phyloP scores from a whole-genome alignment of 176 grass and related monocot species.

The Paspalum vaginatum region DNA sequence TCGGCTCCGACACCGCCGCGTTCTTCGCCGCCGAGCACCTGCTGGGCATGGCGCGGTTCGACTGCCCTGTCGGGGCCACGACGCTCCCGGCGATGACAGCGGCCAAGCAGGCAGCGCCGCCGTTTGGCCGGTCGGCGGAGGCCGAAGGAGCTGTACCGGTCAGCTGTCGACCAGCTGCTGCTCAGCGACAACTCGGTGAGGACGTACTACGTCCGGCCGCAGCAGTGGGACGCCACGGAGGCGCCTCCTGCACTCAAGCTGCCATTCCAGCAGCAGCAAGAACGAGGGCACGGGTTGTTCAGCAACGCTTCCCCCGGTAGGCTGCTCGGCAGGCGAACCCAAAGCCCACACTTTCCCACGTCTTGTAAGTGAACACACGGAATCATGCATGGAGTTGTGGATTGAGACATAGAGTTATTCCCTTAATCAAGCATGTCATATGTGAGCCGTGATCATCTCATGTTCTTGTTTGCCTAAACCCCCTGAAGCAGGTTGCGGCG shows the following conservation, averaged over 20 bases:
- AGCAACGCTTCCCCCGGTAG: background rate
- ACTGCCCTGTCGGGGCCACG: background rate
- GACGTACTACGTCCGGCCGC: conserved; percentile 52
- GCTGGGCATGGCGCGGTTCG: conserved; percentile 34
- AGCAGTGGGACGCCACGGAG: conserved; percentile 20
- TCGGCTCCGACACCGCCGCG: conserved; percentile 45
- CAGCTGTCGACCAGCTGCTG: conserved; percentile 5
- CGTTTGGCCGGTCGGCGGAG: conserved; percentile 10
- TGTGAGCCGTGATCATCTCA: background rate
- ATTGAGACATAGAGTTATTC: background rate
- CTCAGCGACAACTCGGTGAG: conserved; percentile 44
- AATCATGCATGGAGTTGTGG: background rate
- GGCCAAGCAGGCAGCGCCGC: background rate
- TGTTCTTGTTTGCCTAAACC: conserved; percentile 4
- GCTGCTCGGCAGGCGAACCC: conserved; percentile 30
- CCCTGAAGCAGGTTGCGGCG: conserved; percentile 41
- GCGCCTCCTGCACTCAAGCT: conserved; percentile 20
- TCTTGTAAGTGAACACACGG: conserved; percentile 26
- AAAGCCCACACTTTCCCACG: conserved; percentile 20
- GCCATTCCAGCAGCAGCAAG: conserved; percentile 39
- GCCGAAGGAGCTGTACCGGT: conserved; percentile 10
- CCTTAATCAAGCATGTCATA: background rate
- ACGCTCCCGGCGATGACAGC: background rate
- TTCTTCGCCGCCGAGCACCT: conserved; percentile 63
- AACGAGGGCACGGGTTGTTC: conserved; percentile 20